Conservation (phyloP, 73 alveolate genomes). For the Stentor coeruleus region DNA sequence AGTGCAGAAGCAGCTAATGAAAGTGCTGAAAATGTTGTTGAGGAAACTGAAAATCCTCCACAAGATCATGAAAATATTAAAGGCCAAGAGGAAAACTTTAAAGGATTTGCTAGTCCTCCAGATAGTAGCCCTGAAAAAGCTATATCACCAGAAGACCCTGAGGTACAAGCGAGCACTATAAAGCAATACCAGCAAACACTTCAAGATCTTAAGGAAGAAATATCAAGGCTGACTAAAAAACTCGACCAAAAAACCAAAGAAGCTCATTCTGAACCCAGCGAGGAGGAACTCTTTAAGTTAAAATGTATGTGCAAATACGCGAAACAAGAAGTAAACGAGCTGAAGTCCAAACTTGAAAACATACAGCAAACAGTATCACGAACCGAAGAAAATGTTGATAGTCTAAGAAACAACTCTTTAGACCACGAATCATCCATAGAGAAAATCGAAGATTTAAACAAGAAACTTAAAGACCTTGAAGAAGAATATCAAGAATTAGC, state of each 20-base stretch:
- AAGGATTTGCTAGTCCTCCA: too few relatives aligned
- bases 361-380: neutral
- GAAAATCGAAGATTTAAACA: neutral
- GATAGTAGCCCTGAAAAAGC: too few relatives aligned
- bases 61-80: too few relatives aligned
- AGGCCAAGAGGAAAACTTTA: too few relatives aligned
- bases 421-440: neutral
- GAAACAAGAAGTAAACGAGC: neutral
- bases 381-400: neutral
- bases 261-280: neutral
- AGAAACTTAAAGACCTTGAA: neutral
- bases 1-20: too few relatives aligned
- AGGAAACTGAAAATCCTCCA: too few relatives aligned
- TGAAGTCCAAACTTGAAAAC: neutral
- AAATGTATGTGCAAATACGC: neutral
- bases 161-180: neutral
- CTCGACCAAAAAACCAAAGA: neutral
- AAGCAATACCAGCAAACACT: conserved; percentile 20
- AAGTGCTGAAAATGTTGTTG: too few relatives aligned
- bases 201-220: conserved; percentile 7
- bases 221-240: neutral
- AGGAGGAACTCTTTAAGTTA: conserved; percentile 3
- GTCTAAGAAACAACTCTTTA: neutral
- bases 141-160: neutral
- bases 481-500: neutral